Conservation (phyloP, 108 stramenopile genomes). For the Nannochloropsis salina region DNA sequence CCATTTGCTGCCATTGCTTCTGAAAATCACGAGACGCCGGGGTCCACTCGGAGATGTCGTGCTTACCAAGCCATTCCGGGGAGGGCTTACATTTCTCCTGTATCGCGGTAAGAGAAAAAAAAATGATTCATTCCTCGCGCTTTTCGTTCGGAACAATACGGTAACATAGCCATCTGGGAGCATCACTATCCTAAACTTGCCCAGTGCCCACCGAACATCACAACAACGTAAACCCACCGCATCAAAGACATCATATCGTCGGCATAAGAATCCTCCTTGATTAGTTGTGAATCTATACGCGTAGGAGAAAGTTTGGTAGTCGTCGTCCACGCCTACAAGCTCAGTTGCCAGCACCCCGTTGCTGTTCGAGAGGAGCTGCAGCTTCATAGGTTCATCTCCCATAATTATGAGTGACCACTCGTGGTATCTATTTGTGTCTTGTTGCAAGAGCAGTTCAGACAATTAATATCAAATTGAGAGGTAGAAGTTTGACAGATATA, state of each 20-base stretch:
- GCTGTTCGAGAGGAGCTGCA: neutral
- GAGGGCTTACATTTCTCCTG: neutral
- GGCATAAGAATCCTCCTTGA: neutral
- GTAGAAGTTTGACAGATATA: too few species aligned
- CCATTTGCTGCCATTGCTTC: slow-evolving; percentile 19
- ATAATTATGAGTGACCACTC: neutral
- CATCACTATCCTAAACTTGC: neutral
- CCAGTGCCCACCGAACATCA: neutral
- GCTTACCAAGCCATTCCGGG: neutral
- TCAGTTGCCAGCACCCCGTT: neutral
- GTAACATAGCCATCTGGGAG: neutral
- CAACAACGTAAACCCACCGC: neutral
- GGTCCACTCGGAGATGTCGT: neutral
- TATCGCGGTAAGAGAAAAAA: neutral
- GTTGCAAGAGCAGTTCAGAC: too few species aligned
- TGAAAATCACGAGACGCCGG: neutral
- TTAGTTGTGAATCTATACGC: neutral
- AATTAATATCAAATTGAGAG: too few species aligned
- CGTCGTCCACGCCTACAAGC: slow-evolving; percentile 8
- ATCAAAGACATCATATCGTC: slow-evolving; percentile 4
- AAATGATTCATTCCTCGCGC: neutral
- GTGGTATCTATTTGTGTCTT: too few species aligned
- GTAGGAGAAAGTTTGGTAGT: slow-evolving; percentile 7
- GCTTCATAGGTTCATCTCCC: slow-evolving; percentile 1
- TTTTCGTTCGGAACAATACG: too few species aligned